These are phyloP conservation scores for Diutina neorugosa DNA, from an alignment of 1,139 yeast species.

Conservation along the genomic window DNA sequence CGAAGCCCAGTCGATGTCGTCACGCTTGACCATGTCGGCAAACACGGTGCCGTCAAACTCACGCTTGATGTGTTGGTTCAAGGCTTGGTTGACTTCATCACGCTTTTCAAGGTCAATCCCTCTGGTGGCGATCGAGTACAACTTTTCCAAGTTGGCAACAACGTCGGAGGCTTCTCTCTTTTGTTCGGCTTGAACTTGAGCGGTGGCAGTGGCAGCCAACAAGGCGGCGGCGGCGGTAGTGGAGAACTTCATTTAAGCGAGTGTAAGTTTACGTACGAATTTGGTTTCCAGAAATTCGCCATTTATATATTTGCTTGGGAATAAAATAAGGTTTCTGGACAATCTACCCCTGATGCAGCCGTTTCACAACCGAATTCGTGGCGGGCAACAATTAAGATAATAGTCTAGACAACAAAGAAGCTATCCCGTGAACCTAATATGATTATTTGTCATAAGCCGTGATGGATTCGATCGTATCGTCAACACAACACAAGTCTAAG, in stretches of 20 bases:
- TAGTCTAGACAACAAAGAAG: not conserved
- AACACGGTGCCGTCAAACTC: not conserved
- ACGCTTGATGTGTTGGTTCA: not conserved
- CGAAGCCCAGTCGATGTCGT: not conserved
- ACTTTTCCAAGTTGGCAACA: not conserved
- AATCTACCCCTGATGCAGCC: not conserved
- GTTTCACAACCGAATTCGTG: not conserved
- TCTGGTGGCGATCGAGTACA: not conserved
- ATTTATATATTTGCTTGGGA: not conserved
- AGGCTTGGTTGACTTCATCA: not conserved
- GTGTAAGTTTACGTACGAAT: not conserved
- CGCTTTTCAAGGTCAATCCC: not conserved
- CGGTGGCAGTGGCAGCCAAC: constrained; percentile 3
- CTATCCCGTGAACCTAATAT: too few species aligned
- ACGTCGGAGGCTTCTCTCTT: not conserved
- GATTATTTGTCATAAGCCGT: too few species aligned
- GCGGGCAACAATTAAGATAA: not conserved
- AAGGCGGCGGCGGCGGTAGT: not conserved
- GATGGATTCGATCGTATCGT: too few species aligned
- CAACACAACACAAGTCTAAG: too few species aligned
- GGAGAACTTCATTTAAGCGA: constrained; percentile 2
- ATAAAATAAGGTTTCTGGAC: not conserved
- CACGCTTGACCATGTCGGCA: not conserved
- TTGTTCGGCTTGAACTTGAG: not conserved
- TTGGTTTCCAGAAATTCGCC: not conserved